These are phyloP conservation scores for Cryptococcus neoformans DNA, from an alignment of 1,284 basidiomycete species.

Conservation along the genomic window DNA sequence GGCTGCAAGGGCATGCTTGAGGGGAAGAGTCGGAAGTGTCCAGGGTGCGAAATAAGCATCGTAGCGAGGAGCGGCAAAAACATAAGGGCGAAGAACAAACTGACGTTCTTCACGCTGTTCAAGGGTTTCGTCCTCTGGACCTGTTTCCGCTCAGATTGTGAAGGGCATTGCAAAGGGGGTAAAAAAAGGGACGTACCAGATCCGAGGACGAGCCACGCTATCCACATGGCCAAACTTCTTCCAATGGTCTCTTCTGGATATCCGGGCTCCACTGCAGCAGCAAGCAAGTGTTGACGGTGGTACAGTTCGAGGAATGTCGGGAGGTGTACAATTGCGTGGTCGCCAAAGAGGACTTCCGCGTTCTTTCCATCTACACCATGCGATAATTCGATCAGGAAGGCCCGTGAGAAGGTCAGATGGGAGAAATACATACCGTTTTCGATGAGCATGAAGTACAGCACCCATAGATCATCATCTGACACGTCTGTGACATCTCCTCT, in stretches of 20 bases:
- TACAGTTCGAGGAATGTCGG: slow-evolving; percentile 36
- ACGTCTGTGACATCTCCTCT: slow-evolving; percentile 22
- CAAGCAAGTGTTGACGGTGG: slow-evolving; percentile 43
- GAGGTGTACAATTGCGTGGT: slow-evolving; percentile 40
- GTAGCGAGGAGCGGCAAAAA: slow-evolving; percentile 54
- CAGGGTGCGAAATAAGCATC: slow-evolving; percentile 55
- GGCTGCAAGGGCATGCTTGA: background rate
- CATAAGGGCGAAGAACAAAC: slow-evolving; percentile 54
- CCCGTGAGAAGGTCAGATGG: background rate
- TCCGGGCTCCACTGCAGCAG: slow-evolving; percentile 38
- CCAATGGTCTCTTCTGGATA: slow-evolving; percentile 48
- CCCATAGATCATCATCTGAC: slow-evolving; percentile 54
- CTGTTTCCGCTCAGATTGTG: slow-evolving; percentile 13
- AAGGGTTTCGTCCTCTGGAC: slow-evolving; percentile 11
- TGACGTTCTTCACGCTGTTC: slow-evolving; percentile 42
- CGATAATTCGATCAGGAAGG: background rate
- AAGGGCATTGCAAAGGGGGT: too few species aligned
- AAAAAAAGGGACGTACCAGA: slow-evolving; percentile 30
- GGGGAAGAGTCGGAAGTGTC: slow-evolving; percentile 49
- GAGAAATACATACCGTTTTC: slow-evolving; percentile 57
- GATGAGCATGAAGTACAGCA: slow-evolving; percentile 61
- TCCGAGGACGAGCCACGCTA: slow-evolving; percentile 49
- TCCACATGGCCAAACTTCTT: slow-evolving; percentile 51
- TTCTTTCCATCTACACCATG: slow-evolving; percentile 59
- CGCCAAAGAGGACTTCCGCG: slow-evolving; percentile 56